Evolutionary conservation across 192 early-diverging fungal species (phyloP), one percentile per base, ranked within the genome.

Genomic region (Backusella tuberculispora): DNA sequence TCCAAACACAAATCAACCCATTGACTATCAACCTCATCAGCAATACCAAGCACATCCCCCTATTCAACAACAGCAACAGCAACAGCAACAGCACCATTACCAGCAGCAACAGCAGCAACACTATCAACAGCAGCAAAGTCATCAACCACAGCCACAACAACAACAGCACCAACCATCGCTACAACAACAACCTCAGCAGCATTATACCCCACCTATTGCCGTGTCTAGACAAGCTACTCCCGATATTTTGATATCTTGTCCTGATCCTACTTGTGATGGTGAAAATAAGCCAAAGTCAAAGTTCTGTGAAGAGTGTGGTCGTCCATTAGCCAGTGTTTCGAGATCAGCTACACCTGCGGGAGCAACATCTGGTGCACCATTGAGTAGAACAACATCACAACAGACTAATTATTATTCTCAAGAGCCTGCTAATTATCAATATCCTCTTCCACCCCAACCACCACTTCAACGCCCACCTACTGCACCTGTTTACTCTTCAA

Each of bases 291-390:
- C 75, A 6, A 77, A 73, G 8, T 81, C 84, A 63, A 88, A 88
- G 53, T 88, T 88, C 68, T 88, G 86, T 71, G 82, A 79, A 29
- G 86, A 88, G 45, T 88, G 86, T 69, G 86, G 86, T 34, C 76
- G 81, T 38, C 79, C 79, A 1, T 69, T 86, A 53, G 75, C 53
- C 47, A 67, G 66, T 34, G 74, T 68, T 37, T 83, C 79, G 17
- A 66, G 78, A 14, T 73, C 83, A 3, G 78, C 69, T 1, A 88
- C 83, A 41, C 83, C 84, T 4, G 74, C 77, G 3, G 53, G 53
- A 14, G 21, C 53, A 60, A 26, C 53, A 60, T 60, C 53, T 60
- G 53, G 53, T 26, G 53, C 53, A 5, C 24, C 53, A 5, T 26
- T 60, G 53, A 60, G 53, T 5, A 60, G 53, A 60, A 60, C 53